A percentile compares a stretch with the other conserved stretches of the same genome.
Evolutionary conservation across 2,329 filamentous ascomycete genomes (phyloP).

Genomic region (Ophiostoma novo-ulmi): DNA sequence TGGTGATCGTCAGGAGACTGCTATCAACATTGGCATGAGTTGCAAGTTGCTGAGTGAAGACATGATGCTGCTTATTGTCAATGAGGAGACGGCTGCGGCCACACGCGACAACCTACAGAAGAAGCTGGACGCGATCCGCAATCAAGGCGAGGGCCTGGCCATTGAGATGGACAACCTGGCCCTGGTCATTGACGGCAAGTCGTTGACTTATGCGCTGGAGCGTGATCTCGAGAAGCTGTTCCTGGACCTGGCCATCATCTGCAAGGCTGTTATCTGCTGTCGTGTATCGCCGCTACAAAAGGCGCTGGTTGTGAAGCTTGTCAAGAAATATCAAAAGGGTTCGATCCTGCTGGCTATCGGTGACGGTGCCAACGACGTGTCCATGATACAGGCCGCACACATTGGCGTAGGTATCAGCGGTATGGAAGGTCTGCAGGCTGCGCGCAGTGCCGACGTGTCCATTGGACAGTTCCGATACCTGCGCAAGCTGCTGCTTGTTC

Average conservation of each 20-base stretch:
- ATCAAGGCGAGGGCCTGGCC: constrained; percentile 68
- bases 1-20: constrained; percentile 94
- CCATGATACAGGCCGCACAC: constrained; percentile 98
- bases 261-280: constrained; percentile 98
- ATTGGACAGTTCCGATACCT: constrained; percentile 95
- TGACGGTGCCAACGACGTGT: constrained; percentile 98
- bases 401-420: constrained; percentile 97
- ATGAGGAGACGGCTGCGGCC: constrained; percentile 73
- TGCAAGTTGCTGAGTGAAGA: constrained; percentile 98
- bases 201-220: constrained; percentile 86
- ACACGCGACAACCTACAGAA: constrained; percentile 88
- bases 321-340: constrained; percentile 86
- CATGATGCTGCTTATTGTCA: constrained; percentile 95
- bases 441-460: constrained; percentile 88
- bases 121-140: constrained; percentile 85
- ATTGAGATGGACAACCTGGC: constrained; percentile 77
- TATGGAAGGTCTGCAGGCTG: constrained; percentile 92
- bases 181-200: constrained; percentile 93
- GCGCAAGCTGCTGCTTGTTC: constrained; percentile 87
- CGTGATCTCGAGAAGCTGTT: constrained; percentile 91
- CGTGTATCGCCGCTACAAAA: constrained; percentile 97
- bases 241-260: constrained; percentile 86
- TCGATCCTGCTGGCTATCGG: constrained; percentile 91
- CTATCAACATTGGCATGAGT: constrained; percentile 99
- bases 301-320: constrained; percentile 93